A percentile compares a stretch with the other conserved stretches of the same genome.
phyloP scores from a whole-genome alignment of 208 protist species.

The Crithidia thermophila region DNA sequence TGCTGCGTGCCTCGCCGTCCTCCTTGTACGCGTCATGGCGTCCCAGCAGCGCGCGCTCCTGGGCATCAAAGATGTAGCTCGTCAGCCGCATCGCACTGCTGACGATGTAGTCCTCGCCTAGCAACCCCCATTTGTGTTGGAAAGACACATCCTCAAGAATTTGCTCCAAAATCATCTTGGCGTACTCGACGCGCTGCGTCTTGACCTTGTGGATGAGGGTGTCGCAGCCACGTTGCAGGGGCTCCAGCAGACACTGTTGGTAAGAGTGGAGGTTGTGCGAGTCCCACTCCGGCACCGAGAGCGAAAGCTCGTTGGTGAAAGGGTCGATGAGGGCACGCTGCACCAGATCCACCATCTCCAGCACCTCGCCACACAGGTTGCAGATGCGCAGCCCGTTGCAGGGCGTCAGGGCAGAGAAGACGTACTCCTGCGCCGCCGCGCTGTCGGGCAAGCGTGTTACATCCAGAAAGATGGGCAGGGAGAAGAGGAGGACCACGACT shows the following conservation, averaged over 20 bases:
- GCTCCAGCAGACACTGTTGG: constrained; percentile 23
- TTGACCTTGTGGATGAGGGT: constrained; percentile 32
- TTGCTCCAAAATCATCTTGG: constrained; percentile 28
- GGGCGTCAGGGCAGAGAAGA: constrained; percentile 21
- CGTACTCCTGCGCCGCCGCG: constrained; percentile 26
- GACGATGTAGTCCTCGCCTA: constrained; percentile 24
- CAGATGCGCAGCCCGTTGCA: constrained; percentile 23
- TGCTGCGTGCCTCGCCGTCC: constrained; percentile 7
- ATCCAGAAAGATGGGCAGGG: constrained; percentile 20
- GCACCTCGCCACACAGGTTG: constrained; percentile 34
- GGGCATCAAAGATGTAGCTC: constrained; percentile 29
- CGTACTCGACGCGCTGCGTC: constrained; percentile 16
- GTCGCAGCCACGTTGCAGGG: constrained; percentile 33
- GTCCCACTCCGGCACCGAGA: constrained; percentile 16
- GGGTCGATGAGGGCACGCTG: constrained; percentile 13
- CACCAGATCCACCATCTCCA: constrained; percentile 35
- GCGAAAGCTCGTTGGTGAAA: constrained; percentile 24
- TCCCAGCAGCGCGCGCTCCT: constrained; percentile 19
- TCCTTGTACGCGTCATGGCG: constrained; percentile 11
- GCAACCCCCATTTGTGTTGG: constrained; percentile 22
- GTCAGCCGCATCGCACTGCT: constrained; percentile 16
- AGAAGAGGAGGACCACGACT: constrained; percentile 16
- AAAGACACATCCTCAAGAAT: constrained; percentile 16
- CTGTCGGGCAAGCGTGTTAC: constrained; percentile 19
- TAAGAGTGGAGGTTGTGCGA: constrained; percentile 7